These are phyloP conservation scores for Handroanthus guayacan DNA, from an alignment of 257 asterid genomes.

Conservation along the genomic window DNA sequence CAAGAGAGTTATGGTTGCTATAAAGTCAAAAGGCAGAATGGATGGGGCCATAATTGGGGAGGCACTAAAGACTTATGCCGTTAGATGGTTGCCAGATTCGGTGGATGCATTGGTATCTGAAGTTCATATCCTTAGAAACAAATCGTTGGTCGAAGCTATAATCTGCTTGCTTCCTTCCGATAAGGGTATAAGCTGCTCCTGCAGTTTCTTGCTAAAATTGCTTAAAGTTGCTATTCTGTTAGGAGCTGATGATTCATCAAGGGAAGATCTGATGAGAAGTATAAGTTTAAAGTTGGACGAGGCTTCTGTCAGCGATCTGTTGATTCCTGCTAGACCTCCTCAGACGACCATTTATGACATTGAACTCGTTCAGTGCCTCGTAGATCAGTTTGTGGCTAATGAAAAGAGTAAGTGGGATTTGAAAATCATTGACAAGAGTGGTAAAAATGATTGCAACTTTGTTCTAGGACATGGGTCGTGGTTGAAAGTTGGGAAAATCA, in stretches of 20 bases:
- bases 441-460: constrained; percentile 47
- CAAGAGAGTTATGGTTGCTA: constrained; percentile 79
- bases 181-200: constrained; percentile 64
- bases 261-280: constrained; percentile 63
- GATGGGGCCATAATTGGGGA: constrained; percentile 72
- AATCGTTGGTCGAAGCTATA: constrained; percentile 78
- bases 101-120: constrained; percentile 76
- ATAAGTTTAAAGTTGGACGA: constrained; percentile 74
- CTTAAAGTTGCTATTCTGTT: constrained; percentile 78
- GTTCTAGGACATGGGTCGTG: constrained; percentile 70
- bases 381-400: constrained; percentile 58
- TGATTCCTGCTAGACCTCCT: constrained; percentile 80
- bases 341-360: constrained; percentile 68
- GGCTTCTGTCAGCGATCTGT: constrained; percentile 70
- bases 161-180: constrained; percentile 81
- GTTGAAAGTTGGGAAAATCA: constrained; percentile 72
- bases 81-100: constrained; percentile 89
- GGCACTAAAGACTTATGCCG: constrained; percentile 79
- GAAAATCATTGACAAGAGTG: constrained; percentile 45
- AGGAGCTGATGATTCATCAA: constrained; percentile 65
- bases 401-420: constrained; percentile 45
- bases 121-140: constrained; percentile 64
- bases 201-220: constrained; percentile 78
- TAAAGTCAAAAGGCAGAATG: constrained; percentile 86
- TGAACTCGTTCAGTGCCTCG: constrained; percentile 70